Base-by-base conservation (phyloP, 176 grass and related monocot genomes). In the Rhynchospora tenuis region DNA sequence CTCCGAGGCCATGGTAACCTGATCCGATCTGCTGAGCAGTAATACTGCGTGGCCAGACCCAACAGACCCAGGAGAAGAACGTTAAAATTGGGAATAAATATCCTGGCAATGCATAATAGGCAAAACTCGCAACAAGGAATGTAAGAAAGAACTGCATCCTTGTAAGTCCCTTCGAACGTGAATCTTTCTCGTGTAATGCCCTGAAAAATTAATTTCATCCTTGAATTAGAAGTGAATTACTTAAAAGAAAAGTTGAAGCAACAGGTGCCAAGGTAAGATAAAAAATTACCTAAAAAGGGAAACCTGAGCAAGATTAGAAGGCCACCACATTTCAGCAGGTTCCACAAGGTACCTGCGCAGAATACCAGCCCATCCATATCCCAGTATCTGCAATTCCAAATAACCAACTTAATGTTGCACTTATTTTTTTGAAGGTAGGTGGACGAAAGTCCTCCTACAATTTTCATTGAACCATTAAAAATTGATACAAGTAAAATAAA, bases 271-370 rank as follows among this genome's bases (percentile, higher is more conserved):
- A 83, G 8, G 15, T 12, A 31, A 71, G 28, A 61, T 4, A 2
- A 19, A 42, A 31, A 8, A 7, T 80, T 81, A 97, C 94, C 91
- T 94, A 88, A 94, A 94, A 67, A 97, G 92, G n/a, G 94, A 94
- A 83, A 97, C 94, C 81, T 97, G 94, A 58, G 92, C 94, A 20
- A 97, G 92, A 65, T 97, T 97, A 33, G 94, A 97, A 85, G 94
- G 94, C 94, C 94, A 97, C 94, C 94, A 97, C 94, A 97, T 97
- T 46, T 97, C 94, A 2, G 88, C 94, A 59, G 94, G 94, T n/a
- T 97, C 92, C n/a, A 97, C 94, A 22, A 97, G 85, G 81, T 92
- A 97, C 79, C 91, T 92, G 82, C 94, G 85, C 28, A 94, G 85
- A 90, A 97, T 84, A 23, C 94, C 94, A 46, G 94, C 94, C 94